phyloP scores from a whole-genome alignment of 2,329 filamentous ascomycete species.

The Diplodia sapinea region DNA sequence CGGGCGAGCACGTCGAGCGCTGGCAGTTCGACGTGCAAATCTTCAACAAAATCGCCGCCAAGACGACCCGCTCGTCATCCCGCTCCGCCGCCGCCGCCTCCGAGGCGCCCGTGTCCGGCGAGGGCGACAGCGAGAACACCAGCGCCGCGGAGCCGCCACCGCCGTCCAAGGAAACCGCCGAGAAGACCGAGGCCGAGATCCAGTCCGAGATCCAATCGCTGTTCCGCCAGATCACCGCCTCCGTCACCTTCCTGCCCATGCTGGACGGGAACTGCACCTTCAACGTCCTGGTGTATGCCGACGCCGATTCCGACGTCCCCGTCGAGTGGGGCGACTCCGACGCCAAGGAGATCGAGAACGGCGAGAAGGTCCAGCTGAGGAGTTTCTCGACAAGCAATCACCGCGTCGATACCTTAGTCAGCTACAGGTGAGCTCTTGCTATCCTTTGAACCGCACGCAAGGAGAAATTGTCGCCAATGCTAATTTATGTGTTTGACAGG shows the following conservation, averaged over 20 bases:
- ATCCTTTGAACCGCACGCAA: not conserved
- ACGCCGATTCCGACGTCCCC: slow-evolving; percentile 94
- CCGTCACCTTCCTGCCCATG: slow-evolving; percentile 94
- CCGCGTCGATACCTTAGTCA: slow-evolving; percentile 92
- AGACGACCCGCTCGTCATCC: not conserved
- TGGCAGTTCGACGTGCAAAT: slow-evolving; percentile 90
- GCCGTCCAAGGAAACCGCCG: slow-evolving; percentile 40
- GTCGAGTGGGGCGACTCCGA: slow-evolving; percentile 99
- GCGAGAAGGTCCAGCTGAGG: slow-evolving; percentile 91
- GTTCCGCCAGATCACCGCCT: slow-evolving; percentile 97
- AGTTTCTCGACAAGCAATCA: slow-evolving; percentile 97
- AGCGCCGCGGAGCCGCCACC: slow-evolving; percentile 31
- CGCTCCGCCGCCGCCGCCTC: not conserved
- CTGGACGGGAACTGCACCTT: slow-evolving; percentile 95
- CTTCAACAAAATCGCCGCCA: slow-evolving; percentile 33
- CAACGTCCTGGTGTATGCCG: slow-evolving; percentile 97
- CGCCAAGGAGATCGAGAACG: slow-evolving; percentile 93
- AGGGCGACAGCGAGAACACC: slow-evolving; percentile 74
- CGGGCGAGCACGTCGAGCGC: slow-evolving; percentile 91
- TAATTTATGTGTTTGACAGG: not conserved
- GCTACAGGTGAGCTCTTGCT: slow-evolving; percentile 67
- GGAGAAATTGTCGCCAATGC: not conserved
- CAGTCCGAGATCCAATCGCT: slow-evolving; percentile 95
- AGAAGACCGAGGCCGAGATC: slow-evolving; percentile 93
- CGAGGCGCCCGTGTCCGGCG: not conserved